Evolutionary conservation across 768 basidiomycete genomes (phyloP), one percentile per base, ranked within the genome.

Genomic region (Pisolithus orientalis): DNA sequence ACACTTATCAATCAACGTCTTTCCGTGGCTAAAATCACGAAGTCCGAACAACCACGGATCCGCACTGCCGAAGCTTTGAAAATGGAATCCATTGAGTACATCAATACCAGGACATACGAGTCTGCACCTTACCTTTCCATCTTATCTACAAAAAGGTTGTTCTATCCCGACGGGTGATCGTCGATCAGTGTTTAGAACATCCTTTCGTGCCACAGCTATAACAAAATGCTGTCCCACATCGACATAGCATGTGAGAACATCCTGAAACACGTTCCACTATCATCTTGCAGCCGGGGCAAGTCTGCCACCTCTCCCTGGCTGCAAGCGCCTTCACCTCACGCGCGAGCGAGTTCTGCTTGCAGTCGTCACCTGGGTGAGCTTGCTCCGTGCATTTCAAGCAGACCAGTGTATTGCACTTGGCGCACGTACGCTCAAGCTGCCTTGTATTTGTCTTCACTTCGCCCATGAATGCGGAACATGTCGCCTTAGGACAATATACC

Each of bases 181-280:
- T 21, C 21, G 21, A 21, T 29, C 28, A 29, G 7, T 29, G 28
- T 29, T 29, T 5, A 29, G 28, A 29, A 29, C 28, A 17, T n/a
- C 39, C 39, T 21, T 7, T 16, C 13, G 6, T 8, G 2, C 62
- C 66, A 21, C 65, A 66, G 1, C 0, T 3, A 32, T 66, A 66
- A 27, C 65, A 66, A 50, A 66, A 66, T 1, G 37, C 13, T 24
- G 57, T 48, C 1, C 24, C 24, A 28, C 83, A 84, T 21, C 74
- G 69, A 56, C 84, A 87, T 5, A 69, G 70, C 72, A 86, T 85
- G 51, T 82, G 79, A 61, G 71, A 70, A 55, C 84, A 85, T 4
- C 84, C 84, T 1, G 59, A 40, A 4, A 62, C 48, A 4, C 82
- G 71, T 57, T 85, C 84, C 34, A 85, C 73, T 47, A 85, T 70